phyloP scores from a whole-genome alignment of 805 yeast species.

The Spathaspora hagerdaliae region DNA sequence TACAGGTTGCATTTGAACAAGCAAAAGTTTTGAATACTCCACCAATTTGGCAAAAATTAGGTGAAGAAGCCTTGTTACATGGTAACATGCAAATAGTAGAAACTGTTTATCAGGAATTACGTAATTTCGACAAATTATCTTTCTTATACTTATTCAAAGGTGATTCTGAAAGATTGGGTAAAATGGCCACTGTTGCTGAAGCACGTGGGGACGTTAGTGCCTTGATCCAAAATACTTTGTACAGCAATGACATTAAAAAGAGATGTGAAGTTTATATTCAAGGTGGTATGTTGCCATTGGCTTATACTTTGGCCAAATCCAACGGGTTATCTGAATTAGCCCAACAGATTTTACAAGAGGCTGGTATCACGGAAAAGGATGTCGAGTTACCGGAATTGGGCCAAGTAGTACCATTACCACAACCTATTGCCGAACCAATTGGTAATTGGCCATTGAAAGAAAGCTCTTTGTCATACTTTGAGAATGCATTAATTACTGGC shows the following conservation, averaged over 20 bases:
- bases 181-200: slow-evolving; percentile 88
- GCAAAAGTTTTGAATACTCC: slow-evolving; percentile 72
- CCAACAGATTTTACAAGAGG: slow-evolving; percentile 61
- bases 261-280: slow-evolving; percentile 71
- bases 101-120: slow-evolving; percentile 81
- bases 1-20: slow-evolving; percentile 81
- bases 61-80: slow-evolving; percentile 81
- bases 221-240: slow-evolving; percentile 77
- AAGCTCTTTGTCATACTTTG: slow-evolving; percentile 74
- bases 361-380: slow-evolving; percentile 61
- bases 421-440: slow-evolving; percentile 42
- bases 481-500: slow-evolving; percentile 70
- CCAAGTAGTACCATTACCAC: slow-evolving; percentile 39
- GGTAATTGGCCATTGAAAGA: slow-evolving; percentile 81
- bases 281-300: slow-evolving; percentile 81
- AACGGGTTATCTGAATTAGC: slow-evolving; percentile 79
- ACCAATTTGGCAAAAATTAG: slow-evolving; percentile 75
- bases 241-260: slow-evolving; percentile 67
- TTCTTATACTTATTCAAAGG: slow-evolving; percentile 86
- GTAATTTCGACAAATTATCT: slow-evolving; percentile 82
- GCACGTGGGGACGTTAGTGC: slow-evolving; percentile 79
- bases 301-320: slow-evolving; percentile 87
- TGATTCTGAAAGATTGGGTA: slow-evolving; percentile 65
- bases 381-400: slow-evolving; percentile 59
- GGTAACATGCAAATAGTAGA: slow-evolving; percentile 87